Base-by-base conservation (phyloP, 495 filamentous ascomycete species). In the Penicillium fimorum region DNA sequence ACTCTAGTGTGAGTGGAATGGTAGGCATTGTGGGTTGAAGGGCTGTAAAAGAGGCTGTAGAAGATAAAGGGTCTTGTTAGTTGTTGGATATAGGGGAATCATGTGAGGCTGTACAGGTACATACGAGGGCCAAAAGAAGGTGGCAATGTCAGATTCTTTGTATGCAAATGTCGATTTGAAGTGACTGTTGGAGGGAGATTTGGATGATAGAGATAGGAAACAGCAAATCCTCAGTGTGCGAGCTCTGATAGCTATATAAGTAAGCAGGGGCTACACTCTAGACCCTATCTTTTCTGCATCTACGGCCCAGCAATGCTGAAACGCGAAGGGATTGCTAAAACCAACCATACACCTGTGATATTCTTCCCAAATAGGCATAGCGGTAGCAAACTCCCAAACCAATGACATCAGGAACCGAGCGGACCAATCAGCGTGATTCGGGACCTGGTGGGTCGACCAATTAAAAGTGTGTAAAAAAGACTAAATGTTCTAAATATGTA, bases 321-420 rank as follows among this genome's bases (percentile, higher is more conserved):
- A 65, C 60, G 48, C 47, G 42, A 50, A 47, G 35, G 10, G 44
- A 53, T 11, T 56, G 35, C 43, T 53, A 51, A 57, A 38, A 56
- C 42, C 53, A 59, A 50, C 52, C 51, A 52, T 48, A 24, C 37
- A 51, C 22, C 45, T 33, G 18, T 53, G 43, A 33, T 44, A 46
- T 55, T 56, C 42, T 65, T 53, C 55, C 60, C 55, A 15, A 61
- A 59, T 43, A 13, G 63, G 58, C 38, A 59, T 61, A 7, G 64
- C 57, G 54, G 22, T 46, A 29, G 25, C 48, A 17, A 12, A 40
- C 18, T 37, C 43, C 43, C 12, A 25, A 17, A 32, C 47, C 44
- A 13, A 56, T 68, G 65, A 68, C 40, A 56, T 68, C 65, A 68
- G 12, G 53, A 66, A 50, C 63, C 65, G 65, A 68, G 55, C 65